Percentiles rank a stretch among this genome's conserved stretches.
phyloP scores from a whole-genome alignment of 768 basidiomycete species.

The Mrakia blollopis region DNA sequence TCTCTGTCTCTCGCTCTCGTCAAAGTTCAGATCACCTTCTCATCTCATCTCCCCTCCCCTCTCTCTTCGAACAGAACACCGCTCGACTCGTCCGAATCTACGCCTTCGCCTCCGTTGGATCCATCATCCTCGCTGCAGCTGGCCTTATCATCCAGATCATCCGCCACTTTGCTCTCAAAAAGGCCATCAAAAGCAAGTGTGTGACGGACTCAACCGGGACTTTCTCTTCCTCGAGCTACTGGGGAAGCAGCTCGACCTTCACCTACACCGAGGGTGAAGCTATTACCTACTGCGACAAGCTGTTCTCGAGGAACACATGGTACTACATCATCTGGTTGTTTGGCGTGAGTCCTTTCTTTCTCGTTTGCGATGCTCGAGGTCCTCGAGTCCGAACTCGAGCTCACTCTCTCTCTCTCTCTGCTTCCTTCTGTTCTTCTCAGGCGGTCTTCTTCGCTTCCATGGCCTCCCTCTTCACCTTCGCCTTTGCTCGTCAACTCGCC shows the following conservation, averaged over 20 bases:
- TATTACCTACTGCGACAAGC: not conserved
- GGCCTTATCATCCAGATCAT: constrained; percentile 11
- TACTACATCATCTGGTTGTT: constrained; percentile 24
- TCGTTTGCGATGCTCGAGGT: not conserved
- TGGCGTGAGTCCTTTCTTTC: not conserved
- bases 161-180: constrained; percentile 8
- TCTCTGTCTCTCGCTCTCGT: no score
- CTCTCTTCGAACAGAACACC: not conserved
- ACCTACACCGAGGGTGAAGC: not conserved
- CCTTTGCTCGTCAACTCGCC: constrained; percentile 27
- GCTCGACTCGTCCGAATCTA: constrained; percentile 5
- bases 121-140: not conserved
- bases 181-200: not conserved
- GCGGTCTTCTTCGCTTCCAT: constrained; percentile 5
- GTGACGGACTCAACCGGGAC: not conserved
- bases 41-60: not conserved
- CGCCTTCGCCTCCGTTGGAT: not conserved
- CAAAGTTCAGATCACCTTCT: not conserved
- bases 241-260: not conserved
- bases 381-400: not conserved
- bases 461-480: constrained; percentile 25
- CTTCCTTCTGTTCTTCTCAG: not conserved
- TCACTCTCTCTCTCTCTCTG: not conserved
- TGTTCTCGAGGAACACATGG: constrained; percentile 6
- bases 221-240: not conserved